Evolutionary conservation across 331 rosid species (phyloP).

Genomic region (Erythrophleum ivorense): DNA sequence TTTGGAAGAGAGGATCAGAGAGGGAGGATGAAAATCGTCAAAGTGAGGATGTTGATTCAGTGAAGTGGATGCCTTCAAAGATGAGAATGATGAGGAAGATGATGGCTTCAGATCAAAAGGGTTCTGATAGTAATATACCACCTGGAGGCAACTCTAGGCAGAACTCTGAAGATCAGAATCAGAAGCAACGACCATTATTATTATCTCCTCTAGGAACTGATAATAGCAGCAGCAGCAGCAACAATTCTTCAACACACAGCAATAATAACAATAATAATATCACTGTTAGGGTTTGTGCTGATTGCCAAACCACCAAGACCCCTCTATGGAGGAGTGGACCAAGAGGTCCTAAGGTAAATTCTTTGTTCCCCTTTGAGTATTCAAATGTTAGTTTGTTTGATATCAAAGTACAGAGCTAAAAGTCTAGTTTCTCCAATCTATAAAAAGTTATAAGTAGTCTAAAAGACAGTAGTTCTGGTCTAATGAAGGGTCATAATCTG

Average conservation of each 20-base stretch:
- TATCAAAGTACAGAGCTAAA: background rate
- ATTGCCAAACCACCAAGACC: slow-evolving; percentile 90
- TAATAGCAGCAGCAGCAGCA: slow-evolving; percentile 40
- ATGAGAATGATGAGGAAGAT: slow-evolving; percentile 62
- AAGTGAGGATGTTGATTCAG: slow-evolving; percentile 30
- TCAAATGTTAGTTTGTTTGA: no score
- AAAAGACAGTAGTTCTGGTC: background rate
- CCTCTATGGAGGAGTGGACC: slow-evolving; percentile 99
- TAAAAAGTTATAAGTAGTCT: background rate
- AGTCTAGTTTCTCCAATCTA: background rate
- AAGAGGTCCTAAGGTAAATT: slow-evolving; percentile 81
- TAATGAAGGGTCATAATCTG: slow-evolving; percentile 1
- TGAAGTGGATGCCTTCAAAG: slow-evolving; percentile 76
- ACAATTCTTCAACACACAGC: slow-evolving; percentile 38
- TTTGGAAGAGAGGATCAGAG: slow-evolving; percentile 48
- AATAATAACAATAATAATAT: background rate
- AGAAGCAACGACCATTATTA: background rate
- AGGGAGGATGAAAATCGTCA: slow-evolving; percentile 30
- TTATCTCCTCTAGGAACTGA: slow-evolving; percentile 26
- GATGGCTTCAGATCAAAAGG: slow-evolving; percentile 52
- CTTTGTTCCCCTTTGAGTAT: background rate
- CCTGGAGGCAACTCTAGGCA: slow-evolving; percentile 18
- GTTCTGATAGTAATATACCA: background rate
- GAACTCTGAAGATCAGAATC: slow-evolving; percentile 49
- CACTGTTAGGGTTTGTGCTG: slow-evolving; percentile 77